Percentiles rank a stretch among this genome's conserved stretches.
Evolutionary conservation across 177 flowering plant genomes (phyloP).

Genomic region (Tripterygium wilfordii): DNA sequence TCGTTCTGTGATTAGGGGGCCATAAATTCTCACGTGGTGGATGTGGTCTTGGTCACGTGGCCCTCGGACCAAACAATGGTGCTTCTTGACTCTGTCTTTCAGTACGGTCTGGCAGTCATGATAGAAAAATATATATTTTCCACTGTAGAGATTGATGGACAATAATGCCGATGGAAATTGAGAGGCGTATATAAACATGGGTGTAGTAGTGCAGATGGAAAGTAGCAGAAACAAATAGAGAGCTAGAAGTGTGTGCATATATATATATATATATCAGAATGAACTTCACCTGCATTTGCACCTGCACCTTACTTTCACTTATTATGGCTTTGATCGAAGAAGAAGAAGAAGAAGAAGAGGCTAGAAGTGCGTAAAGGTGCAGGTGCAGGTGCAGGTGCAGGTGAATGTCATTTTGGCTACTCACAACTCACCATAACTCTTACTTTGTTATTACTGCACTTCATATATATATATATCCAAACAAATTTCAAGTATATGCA

Average conservation of each 20-base stretch:
- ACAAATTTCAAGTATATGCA: too few species aligned
- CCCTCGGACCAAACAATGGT: too few species aligned
- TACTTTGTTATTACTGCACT: too few species aligned
- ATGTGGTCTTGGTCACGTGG: too few species aligned
- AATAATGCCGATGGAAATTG: not conserved
- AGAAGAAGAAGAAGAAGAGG: not conserved
- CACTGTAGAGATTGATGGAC: too few species aligned
- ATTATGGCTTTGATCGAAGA: not conserved
- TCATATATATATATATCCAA: too few species aligned
- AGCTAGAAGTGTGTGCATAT: not conserved
- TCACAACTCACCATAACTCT: not conserved
- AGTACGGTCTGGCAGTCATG: too few species aligned
- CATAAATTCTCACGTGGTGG: too few species aligned
- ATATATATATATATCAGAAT: not conserved
- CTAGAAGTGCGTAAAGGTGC: not conserved
- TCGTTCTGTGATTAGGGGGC: too few species aligned
- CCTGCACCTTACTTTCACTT: slow-evolving; percentile 26
- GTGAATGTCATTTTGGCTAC: slow-evolving; percentile 24
- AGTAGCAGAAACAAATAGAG: not conserved
- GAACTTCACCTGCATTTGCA: slow-evolving; percentile 43
- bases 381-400: slow-evolving; percentile 37
- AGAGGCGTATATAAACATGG: not conserved
- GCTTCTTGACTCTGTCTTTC: too few species aligned
- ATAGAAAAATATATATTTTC: too few species aligned
- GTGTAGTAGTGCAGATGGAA: not conserved